These are phyloP conservation scores for Cordyceps fumosorosea DNA, from an alignment of 2,329 filamentous ascomycete species.

Conservation along the genomic window DNA sequence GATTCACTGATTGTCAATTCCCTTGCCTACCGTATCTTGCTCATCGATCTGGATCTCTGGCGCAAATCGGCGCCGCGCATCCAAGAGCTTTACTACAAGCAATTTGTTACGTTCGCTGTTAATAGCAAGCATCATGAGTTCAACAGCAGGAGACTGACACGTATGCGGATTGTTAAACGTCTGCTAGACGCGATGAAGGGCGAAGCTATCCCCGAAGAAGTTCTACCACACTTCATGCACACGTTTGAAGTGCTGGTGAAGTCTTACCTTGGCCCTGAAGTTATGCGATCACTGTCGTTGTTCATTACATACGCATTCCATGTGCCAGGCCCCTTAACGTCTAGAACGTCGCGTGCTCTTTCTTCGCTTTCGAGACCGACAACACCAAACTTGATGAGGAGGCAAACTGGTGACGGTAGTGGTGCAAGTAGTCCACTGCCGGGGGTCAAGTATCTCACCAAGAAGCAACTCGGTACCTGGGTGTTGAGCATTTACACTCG, in stretches of 20 bases:
- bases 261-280: constrained; percentile 74
- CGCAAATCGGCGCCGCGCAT: constrained; percentile 68
- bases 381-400: constrained; percentile 33
- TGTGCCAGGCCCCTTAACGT: constrained; percentile 38
- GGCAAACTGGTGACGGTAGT: constrained; percentile 30
- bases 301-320: constrained; percentile 93
- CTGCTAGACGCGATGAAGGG: constrained; percentile 85
- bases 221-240: constrained; percentile 68
- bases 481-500: constrained; percentile 72
- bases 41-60: constrained; percentile 94
- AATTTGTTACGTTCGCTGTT: constrained; percentile 83
- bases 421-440: constrained; percentile 24
- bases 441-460: constrained; percentile 41
- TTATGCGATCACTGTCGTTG: constrained; percentile 77
- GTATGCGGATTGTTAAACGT: constrained; percentile 94
- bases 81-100: constrained; percentile 85
- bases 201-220: constrained; percentile 66
- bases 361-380: constrained; percentile 33
- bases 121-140: constrained; percentile 89
- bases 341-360: constrained; percentile 44
- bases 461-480: constrained; percentile 65
- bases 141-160: constrained; percentile 76
- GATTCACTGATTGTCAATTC: constrained; percentile 95
- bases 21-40: constrained; percentile 81
- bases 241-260: constrained; percentile 75